These are phyloP conservation scores for Penicillium fuscoglaucum DNA, from an alignment of 2,329 filamentous ascomycete species.

Conservation along the genomic window DNA sequence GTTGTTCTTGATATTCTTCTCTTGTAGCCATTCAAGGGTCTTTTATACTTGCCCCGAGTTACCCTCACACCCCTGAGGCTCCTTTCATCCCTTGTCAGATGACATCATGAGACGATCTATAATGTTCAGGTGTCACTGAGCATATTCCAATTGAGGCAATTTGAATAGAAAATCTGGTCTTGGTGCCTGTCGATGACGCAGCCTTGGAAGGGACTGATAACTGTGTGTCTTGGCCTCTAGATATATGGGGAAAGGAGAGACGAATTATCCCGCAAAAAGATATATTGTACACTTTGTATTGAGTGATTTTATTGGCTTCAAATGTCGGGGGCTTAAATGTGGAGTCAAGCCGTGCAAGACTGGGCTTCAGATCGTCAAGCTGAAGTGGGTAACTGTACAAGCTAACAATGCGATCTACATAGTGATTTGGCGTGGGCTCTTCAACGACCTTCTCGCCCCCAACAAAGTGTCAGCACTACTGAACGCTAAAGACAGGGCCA, in stretches of 20 bases:
- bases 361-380: neutral
- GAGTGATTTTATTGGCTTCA: neutral
- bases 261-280: too few species aligned
- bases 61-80: too few species aligned
- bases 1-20: neutral
- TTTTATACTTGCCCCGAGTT: neutral
- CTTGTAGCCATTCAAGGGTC: neutral
- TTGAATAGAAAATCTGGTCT: neutral
- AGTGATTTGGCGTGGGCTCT: neutral
- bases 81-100: too few species aligned
- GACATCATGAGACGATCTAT: too few species aligned
- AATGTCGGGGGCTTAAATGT: neutral
- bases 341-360: neutral
- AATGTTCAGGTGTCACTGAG: too few species aligned
- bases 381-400: neutral
- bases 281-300: too few species aligned
- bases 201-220: neutral
- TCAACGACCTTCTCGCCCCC: neutral
- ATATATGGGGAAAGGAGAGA: too few species aligned
- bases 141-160: too few species aligned
- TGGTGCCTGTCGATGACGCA: neutral
- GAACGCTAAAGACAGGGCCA: too few species aligned
- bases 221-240: too few species aligned
- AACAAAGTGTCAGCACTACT: too few species aligned
- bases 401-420: neutral